Percentiles rank a stretch among this genome's conserved stretches.
phyloP scores from a whole-genome alignment of 2,329 filamentous ascomycete genomes.

The Verticillium isaacii region DNA sequence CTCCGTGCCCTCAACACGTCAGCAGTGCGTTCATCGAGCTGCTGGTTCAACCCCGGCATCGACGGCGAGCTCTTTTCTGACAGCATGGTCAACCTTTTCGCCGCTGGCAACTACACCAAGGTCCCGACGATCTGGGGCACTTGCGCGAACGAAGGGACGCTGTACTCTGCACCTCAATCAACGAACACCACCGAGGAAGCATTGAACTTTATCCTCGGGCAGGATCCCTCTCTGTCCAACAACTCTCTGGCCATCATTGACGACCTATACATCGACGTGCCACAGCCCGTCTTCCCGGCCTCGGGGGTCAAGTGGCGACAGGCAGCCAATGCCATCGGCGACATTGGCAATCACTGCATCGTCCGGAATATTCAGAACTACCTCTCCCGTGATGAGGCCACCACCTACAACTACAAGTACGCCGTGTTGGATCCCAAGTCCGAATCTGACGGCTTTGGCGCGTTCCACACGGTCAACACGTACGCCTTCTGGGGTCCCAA shows the following conservation, averaged over 20 bases:
- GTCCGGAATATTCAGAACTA: slow-evolving; percentile 23
- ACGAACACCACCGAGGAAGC: slow-evolving; percentile 26
- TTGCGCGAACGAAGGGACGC: slow-evolving; percentile 32
- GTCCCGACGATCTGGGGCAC: slow-evolving; percentile 47
- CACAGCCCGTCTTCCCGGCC: slow-evolving; percentile 22
- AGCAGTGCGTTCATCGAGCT: slow-evolving; percentile 15
- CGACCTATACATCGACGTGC: slow-evolving; percentile 28
- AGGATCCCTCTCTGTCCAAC: slow-evolving; percentile 27
- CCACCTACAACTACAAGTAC: slow-evolving; percentile 64
- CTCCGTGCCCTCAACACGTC: slow-evolving; percentile 14
- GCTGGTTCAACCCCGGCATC: slow-evolving; percentile 33
- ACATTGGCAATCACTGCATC: slow-evolving; percentile 30
- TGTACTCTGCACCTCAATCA: slow-evolving; percentile 22
- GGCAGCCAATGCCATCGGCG: slow-evolving; percentile 27
- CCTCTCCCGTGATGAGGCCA: slow-evolving; percentile 24
- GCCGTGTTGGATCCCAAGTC: slow-evolving; percentile 57
- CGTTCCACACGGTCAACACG: slow-evolving; percentile 63
- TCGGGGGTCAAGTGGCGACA: slow-evolving; percentile 32
- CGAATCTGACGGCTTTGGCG: slow-evolving; percentile 51
- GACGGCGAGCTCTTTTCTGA: slow-evolving; percentile 49
- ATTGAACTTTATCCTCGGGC: slow-evolving; percentile 25
- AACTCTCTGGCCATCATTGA: slow-evolving; percentile 25
- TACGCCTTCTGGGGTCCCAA: slow-evolving; percentile 63
- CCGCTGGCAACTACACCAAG: slow-evolving; percentile 43
- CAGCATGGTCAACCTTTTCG: slow-evolving; percentile 41